Percentiles rank a stretch among this genome's conserved stretches.
Evolutionary conservation across 352 stramenopile genomes (phyloP).

Genomic region (Phytophthora uliginosa): DNA sequence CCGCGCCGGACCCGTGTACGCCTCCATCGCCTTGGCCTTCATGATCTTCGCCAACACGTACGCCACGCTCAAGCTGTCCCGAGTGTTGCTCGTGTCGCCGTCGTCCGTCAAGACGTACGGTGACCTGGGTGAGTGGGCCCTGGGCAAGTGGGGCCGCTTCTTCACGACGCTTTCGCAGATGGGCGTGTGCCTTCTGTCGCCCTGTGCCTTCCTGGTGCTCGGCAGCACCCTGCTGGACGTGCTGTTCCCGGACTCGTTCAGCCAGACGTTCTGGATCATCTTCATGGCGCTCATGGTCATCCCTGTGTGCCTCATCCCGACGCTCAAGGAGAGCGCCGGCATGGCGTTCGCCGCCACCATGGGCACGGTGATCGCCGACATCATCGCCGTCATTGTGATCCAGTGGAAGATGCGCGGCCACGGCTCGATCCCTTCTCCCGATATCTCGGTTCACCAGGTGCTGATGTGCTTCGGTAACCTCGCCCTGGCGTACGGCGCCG

Average conservation of each 20-base stretch:
- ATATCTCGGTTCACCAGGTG: slow-evolving; percentile 55
- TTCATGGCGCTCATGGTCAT: slow-evolving; percentile 59
- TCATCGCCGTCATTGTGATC: slow-evolving; percentile 48
- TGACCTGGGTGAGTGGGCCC: slow-evolving; percentile 49
- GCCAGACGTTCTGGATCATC: slow-evolving; percentile 54
- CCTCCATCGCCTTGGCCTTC: slow-evolving; percentile 52
- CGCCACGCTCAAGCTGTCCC: slow-evolving; percentile 55
- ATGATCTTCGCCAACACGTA: slow-evolving; percentile 73
- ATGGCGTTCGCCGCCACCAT: slow-evolving; percentile 57
- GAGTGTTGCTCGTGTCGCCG: slow-evolving; percentile 55
- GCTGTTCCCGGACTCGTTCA: slow-evolving; percentile 60
- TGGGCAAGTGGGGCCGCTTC: slow-evolving; percentile 49
- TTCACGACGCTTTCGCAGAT: slow-evolving; percentile 56
- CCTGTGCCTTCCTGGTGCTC: slow-evolving; percentile 61
- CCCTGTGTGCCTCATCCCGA: slow-evolving; percentile 56
- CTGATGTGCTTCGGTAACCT: slow-evolving; percentile 62
- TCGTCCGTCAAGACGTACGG: slow-evolving; percentile 62
- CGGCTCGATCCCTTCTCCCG: slow-evolving; percentile 42
- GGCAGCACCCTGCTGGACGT: slow-evolving; percentile 50
- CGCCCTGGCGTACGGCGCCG: slow-evolving; percentile 59
- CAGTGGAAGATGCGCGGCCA: slow-evolving; percentile 61
- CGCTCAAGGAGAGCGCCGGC: slow-evolving; percentile 56
- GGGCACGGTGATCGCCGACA: slow-evolving; percentile 60
- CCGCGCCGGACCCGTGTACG: slow-evolving; percentile 52
- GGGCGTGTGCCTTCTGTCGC: slow-evolving; percentile 49